A percentile compares a stretch with the other conserved stretches of the same genome.
Conservation (phyloP, 2,329 filamentous ascomycete genomes). For the Aspergillus nomiae region DNA sequence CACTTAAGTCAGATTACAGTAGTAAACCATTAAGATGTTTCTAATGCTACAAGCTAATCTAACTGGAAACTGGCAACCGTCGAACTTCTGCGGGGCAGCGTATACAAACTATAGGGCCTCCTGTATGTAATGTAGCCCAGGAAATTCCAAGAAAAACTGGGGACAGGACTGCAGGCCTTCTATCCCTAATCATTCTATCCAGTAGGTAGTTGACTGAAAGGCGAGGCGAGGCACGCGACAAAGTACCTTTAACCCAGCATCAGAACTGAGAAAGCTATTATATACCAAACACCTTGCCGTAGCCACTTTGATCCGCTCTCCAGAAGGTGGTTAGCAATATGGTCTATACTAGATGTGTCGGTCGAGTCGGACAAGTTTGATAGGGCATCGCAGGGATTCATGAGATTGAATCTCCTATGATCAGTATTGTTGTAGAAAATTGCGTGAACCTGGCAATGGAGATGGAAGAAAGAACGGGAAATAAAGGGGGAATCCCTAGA, state of each 20-base stretch:
- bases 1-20: no score
- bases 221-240: not conserved
- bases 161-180: not conserved
- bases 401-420: conserved; percentile 3
- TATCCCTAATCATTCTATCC: not conserved
- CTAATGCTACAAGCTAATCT: not conserved
- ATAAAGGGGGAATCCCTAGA: not conserved
- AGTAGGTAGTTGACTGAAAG: not conserved
- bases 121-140: not conserved
- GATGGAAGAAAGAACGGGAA: not conserved
- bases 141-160: not conserved
- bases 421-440: conserved; percentile 1
- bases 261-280: not conserved
- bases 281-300: not conserved
- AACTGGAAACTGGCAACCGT: not conserved
- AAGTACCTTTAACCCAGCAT: not conserved
- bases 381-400: conserved; percentile 10
- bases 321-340: not conserved
- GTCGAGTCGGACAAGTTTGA: not conserved
- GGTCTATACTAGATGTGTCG: not conserved
- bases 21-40: no score
- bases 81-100: not conserved
- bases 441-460: not conserved
- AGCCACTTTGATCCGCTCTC: not conserved
- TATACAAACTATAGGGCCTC: not conserved